Conservation (phyloP, 2,329 filamentous ascomycete genomes). For the Ascomycota sp. region DNA sequence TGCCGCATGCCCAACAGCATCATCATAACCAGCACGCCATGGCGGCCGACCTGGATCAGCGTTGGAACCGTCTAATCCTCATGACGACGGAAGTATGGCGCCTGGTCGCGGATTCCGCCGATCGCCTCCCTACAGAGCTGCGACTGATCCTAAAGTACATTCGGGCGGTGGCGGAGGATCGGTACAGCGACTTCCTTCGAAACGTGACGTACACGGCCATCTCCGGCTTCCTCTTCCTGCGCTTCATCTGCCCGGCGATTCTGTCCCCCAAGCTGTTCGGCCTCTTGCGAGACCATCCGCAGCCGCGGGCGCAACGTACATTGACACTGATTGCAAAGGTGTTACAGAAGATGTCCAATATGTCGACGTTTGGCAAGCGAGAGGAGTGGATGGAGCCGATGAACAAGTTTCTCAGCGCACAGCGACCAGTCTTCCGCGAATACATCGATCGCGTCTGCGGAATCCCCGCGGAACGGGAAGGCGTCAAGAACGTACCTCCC, state of each 20-base stretch:
- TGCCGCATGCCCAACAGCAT: slow-evolving; percentile 13
- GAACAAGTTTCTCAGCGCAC: slow-evolving; percentile 62
- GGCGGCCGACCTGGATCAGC: slow-evolving; percentile 51
- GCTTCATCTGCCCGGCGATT: slow-evolving; percentile 92
- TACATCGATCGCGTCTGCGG: slow-evolving; percentile 75
- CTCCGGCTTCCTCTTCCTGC: slow-evolving; percentile 79
- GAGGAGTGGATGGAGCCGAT: slow-evolving; percentile 99
- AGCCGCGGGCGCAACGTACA: slow-evolving; percentile 61
- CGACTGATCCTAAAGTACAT: slow-evolving; percentile 77
- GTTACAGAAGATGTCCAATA: slow-evolving; percentile 71
- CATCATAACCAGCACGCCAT: slow-evolving; percentile 9
- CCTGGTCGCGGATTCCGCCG: slow-evolving; percentile 52
- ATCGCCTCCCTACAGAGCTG: slow-evolving; percentile 57
- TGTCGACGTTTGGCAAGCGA: slow-evolving; percentile 79
- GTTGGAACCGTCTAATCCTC: slow-evolving; percentile 57
- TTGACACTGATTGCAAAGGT: slow-evolving; percentile 84
- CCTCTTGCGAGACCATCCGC: slow-evolving; percentile 60
- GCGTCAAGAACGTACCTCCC: slow-evolving; percentile 41
- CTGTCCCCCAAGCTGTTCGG: slow-evolving; percentile 87
- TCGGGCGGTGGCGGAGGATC: slow-evolving; percentile 74
- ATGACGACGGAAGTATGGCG: slow-evolving; percentile 72
- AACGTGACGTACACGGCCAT: slow-evolving; percentile 85
- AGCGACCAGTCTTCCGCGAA: slow-evolving; percentile 60
- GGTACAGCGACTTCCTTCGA: slow-evolving; percentile 77
- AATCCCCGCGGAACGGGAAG: slow-evolving; percentile 48